phyloP scores from a whole-genome alignment of 2,329 filamentous ascomycete genomes.

The Colletotrichum sidae region DNA sequence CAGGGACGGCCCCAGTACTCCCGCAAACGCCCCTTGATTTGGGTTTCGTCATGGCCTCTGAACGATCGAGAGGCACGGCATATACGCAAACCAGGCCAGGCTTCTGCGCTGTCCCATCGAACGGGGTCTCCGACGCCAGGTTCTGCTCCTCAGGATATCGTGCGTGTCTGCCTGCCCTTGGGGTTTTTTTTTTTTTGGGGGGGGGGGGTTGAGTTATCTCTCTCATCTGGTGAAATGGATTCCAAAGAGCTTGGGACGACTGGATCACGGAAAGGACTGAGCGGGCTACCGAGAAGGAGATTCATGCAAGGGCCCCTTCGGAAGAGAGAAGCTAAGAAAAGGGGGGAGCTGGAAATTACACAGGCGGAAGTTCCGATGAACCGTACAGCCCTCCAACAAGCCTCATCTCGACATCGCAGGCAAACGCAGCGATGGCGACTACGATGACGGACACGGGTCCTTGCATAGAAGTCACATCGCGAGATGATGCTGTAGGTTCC shows the following conservation, averaged over 20 bases:
- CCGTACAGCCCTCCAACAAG: too few relatives aligned
- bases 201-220: too few relatives aligned
- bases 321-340: too few relatives aligned
- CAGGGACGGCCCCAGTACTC: conserved; percentile 24
- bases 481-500: not conserved
- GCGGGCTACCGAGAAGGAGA: not conserved
- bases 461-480: too few relatives aligned
- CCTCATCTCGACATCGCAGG: too few relatives aligned
- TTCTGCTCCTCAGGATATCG: not conserved
- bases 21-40: conserved; percentile 4
- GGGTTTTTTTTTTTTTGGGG: too few relatives aligned
- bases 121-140: conserved; percentile 20
- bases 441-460: too few relatives aligned
- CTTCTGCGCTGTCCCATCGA: not conserved
- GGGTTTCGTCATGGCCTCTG: not conserved
- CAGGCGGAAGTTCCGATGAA: too few relatives aligned
- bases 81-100: not conserved
- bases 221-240: conserved; percentile 4
- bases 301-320: conserved; percentile 8
- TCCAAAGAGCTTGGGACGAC: conserved; percentile 10
- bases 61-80: not conserved
- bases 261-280: conserved; percentile 1
- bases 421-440: too few relatives aligned
- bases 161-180: not conserved
- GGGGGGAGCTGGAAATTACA: too few relatives aligned